Conservation (phyloP, 345 rosid genomes). For the Tarenaya hassleriana region DNA sequence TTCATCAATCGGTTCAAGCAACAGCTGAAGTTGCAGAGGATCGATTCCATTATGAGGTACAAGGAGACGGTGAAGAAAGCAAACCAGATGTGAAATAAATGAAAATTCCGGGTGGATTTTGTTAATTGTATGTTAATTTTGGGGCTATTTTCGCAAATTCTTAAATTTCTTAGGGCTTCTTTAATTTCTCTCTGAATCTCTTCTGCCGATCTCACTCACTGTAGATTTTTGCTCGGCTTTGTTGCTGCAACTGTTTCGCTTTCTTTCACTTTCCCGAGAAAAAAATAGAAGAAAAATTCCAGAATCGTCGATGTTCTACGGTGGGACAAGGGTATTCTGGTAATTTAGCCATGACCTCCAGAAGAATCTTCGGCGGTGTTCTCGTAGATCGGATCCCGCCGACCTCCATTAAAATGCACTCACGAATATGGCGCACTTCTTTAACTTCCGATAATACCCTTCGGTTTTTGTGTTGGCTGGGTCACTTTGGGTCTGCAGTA, state of each 20-base stretch:
- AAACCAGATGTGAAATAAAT: conserved; percentile 18
- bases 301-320: not conserved
- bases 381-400: conserved; percentile 7
- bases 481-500: too few relatives aligned
- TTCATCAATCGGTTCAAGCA: conserved; percentile 69
- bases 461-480: not conserved
- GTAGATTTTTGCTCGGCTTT: conserved; percentile 28
- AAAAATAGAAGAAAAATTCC: not conserved
- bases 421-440: not conserved
- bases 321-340: not conserved
- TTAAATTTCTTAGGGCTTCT: conserved; percentile 19
- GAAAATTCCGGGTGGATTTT: conserved; percentile 13
- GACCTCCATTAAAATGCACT: not conserved
- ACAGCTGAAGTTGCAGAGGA: conserved; percentile 63
- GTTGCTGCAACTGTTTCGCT: conserved; percentile 19
- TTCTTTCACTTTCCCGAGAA: not conserved
- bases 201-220: conserved; percentile 20
- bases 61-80: conserved; percentile 46
- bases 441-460: not conserved
- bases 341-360: not conserved
- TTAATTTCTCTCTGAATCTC: not conserved
- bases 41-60: conserved; percentile 55
- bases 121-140: conserved; percentile 4
- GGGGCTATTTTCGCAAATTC: conserved; percentile 6
- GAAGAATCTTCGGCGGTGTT: not conserved